phyloP scores from a whole-genome alignment of 345 rosid genomes.

The Tarenaya hassleriana region DNA sequence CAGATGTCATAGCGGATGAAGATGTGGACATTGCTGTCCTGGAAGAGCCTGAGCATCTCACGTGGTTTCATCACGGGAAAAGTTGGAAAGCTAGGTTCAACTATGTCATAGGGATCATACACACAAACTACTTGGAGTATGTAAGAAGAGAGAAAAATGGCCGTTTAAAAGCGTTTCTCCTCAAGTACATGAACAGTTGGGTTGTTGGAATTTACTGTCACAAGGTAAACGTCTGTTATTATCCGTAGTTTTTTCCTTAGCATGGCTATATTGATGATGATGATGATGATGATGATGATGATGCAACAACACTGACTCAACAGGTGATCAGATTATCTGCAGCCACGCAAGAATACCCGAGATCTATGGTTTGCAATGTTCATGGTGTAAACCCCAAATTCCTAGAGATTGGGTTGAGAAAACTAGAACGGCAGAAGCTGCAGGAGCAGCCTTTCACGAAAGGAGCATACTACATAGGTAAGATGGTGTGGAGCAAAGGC shows the following conservation, averaged over 20 bases:
- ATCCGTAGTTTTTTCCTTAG: too few species aligned
- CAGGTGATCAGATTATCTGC: slow-evolving; percentile 92
- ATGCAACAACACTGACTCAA: slow-evolving; percentile 17
- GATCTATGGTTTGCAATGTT: slow-evolving; percentile 77
- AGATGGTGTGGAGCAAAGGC: slow-evolving; percentile 98
- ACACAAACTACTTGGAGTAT: slow-evolving; percentile 91
- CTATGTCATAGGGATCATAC: slow-evolving; percentile 67
- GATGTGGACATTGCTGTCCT: slow-evolving; percentile 88
- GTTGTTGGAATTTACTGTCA: slow-evolving; percentile 87
- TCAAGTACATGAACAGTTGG: slow-evolving; percentile 61
- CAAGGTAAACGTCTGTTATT: slow-evolving; percentile 46
- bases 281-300: background rate
- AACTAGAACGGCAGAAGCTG: slow-evolving; percentile 45
- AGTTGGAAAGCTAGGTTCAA: slow-evolving; percentile 83
- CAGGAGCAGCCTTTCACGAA: slow-evolving; percentile 51
- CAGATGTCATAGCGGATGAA: slow-evolving; percentile 62
- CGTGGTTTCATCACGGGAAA: slow-evolving; percentile 98
- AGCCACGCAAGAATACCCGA: slow-evolving; percentile 88
- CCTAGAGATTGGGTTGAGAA: slow-evolving; percentile 74
- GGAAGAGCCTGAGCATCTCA: slow-evolving; percentile 98
- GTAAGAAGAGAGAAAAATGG: slow-evolving; percentile 86
- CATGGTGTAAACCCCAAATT: slow-evolving; percentile 94
- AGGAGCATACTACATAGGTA: slow-evolving; percentile 90
- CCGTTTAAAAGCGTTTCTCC: slow-evolving; percentile 49
- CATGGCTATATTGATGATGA: too few species aligned